Evolutionary conservation across 139 green algal species (phyloP).

Genomic region (Volvox reticuliferus): DNA sequence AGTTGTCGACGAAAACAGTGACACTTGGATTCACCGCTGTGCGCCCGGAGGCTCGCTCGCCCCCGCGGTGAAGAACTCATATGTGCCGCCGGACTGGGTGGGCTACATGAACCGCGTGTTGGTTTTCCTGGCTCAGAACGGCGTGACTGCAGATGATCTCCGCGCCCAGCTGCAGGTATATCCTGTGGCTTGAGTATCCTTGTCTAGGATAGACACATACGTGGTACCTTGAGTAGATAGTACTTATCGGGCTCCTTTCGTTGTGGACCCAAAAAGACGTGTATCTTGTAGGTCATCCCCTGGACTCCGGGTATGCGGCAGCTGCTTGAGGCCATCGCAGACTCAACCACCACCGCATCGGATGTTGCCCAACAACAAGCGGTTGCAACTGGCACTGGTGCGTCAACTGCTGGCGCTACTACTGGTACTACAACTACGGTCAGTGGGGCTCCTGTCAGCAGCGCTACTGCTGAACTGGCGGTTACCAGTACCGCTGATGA

Average conservation of each 20-base stretch:
- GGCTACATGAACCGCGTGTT: constrained; percentile 44
- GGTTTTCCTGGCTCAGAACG: neutral
- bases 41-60: neutral
- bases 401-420: neutral
- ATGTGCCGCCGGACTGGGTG: constrained; percentile 36
- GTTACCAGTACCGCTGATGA: neutral
- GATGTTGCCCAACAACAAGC: neutral
- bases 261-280: no score
- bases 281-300: constrained; percentile 16
- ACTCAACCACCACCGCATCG: neutral
- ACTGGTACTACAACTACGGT: neutral
- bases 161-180: neutral
- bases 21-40: constrained; percentile 53
- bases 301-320: constrained; percentile 51
- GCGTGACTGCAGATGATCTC: neutral
- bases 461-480: neutral
- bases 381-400: neutral
- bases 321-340: constrained; percentile 41
- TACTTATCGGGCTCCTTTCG: no score
- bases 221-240: no score
- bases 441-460: neutral
- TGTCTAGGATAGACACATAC: no score
- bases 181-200: no score
- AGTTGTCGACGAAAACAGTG: constrained; percentile 60
- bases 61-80: neutral